Percentiles rank a stretch among this genome's conserved stretches.
These are phyloP conservation scores for Kalmusia sp. DNA, from an alignment of 2,329 filamentous ascomycete genomes.

Conservation along the genomic window DNA sequence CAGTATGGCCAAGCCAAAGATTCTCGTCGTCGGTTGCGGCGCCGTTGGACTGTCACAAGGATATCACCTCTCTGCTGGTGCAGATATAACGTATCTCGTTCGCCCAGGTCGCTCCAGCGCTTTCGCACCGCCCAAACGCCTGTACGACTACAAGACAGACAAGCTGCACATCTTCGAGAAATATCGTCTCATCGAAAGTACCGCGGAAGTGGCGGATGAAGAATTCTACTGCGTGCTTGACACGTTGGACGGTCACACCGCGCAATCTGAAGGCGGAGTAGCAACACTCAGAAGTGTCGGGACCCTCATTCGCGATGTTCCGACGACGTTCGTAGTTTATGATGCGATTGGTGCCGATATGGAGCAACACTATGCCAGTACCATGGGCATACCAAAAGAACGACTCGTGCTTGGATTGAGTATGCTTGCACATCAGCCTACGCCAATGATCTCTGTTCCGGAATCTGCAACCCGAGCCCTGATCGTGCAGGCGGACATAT, in stretches of 20 bases:
- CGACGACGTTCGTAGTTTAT: conserved; percentile 20
- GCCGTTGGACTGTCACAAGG: conserved; percentile 29
- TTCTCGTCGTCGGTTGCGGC: conserved; percentile 30
- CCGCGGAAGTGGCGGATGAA: conserved; percentile 20
- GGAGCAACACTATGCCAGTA: conserved; percentile 21
- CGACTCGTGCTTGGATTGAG: conserved; percentile 18
- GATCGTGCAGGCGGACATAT: conserved; percentile 18
- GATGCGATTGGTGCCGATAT: conserved; percentile 26
- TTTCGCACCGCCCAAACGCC: conserved; percentile 23
- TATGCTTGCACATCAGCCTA: conserved; percentile 30
- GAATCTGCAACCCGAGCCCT: conserved; percentile 10
- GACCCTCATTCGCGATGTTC: conserved; percentile 17
- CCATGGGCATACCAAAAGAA: conserved; percentile 12
- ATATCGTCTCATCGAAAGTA: conserved; percentile 27
- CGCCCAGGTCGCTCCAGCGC: conserved; percentile 27
- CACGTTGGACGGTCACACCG: conserved; percentile 28
- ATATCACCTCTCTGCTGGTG: conserved; percentile 22
- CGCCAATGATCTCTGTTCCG: conserved; percentile 19
- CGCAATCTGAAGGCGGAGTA: conserved; percentile 23
- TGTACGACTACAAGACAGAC: conserved; percentile 29
- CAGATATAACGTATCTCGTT: conserved; percentile 31
- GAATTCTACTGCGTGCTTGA: conserved; percentile 26
- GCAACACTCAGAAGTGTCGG: conserved; percentile 22
- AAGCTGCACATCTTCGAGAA: conserved; percentile 18
- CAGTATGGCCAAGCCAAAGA: conserved; percentile 26